A percentile compares a stretch with the other conserved stretches of the same genome.
These are phyloP conservation scores for Ceratonia siliqua DNA, from an alignment of 306 rosid species.

Conservation along the genomic window DNA sequence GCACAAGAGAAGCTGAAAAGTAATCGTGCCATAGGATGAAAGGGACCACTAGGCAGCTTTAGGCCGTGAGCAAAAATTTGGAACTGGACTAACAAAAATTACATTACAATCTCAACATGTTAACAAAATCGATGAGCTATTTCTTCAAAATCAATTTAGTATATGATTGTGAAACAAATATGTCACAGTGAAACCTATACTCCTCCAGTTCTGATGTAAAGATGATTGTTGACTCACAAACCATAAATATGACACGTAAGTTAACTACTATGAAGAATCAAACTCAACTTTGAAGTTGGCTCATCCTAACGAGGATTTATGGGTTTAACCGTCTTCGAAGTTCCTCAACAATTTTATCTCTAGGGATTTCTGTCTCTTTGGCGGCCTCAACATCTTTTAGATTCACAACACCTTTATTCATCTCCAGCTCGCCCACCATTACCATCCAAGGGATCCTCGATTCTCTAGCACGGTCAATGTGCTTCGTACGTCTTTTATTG, in stretches of 20 bases:
- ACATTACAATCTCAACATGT: not conserved
- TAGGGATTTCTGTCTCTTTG: constrained; percentile 42
- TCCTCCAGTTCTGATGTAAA: not conserved
- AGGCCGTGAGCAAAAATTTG: not conserved
- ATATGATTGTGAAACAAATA: constrained; percentile 1
- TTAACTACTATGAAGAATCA: not conserved
- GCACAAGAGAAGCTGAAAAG: not conserved
- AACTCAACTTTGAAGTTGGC: not conserved
- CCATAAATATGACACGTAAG: not conserved
- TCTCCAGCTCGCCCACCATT: constrained; percentile 70
- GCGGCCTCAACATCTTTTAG: constrained; percentile 54
- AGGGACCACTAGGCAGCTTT: not conserved
- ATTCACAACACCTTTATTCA: constrained; percentile 62
- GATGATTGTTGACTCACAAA: not conserved
- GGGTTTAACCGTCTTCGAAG: constrained; percentile 50
- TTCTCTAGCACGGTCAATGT: constrained; percentile 72
- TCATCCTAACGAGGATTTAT: constrained; percentile 7
- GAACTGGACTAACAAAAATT: not conserved
- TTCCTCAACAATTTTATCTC: constrained; percentile 66
- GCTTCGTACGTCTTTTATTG: constrained; percentile 62
- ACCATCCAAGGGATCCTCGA: constrained; percentile 89
- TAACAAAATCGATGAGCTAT: not conserved
- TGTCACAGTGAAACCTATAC: not conserved
- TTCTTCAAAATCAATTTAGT: not conserved
- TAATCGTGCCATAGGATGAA: not conserved